Percentiles rank a stretch among this genome's conserved stretches.
phyloP scores from a whole-genome alignment of 176 grass and related monocot species.

The Carex kokanica region DNA sequence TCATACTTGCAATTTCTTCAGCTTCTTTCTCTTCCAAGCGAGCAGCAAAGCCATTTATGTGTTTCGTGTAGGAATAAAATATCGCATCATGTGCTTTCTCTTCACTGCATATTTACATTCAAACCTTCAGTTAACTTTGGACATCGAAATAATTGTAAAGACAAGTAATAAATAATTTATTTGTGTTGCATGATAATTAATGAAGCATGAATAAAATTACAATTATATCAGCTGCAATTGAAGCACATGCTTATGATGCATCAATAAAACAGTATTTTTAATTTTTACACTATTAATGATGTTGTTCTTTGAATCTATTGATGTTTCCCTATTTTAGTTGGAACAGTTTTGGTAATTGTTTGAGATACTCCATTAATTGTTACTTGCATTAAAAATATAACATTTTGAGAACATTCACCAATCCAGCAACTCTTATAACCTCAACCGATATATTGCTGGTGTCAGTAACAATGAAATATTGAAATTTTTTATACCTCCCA shows the following conservation, averaged over 20 bases:
- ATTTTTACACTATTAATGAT: neutral
- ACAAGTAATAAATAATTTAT: neutral
- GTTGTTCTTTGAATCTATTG: neutral
- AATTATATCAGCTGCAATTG: neutral
- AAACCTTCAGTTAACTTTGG: neutral
- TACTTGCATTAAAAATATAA: neutral
- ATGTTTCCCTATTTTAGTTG: neutral
- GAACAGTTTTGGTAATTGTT: neutral
- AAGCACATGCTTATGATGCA: neutral
- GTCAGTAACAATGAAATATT: neutral
- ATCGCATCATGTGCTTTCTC: slow-evolving; percentile 40
- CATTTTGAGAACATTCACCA: neutral
- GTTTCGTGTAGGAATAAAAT: slow-evolving; percentile 76
- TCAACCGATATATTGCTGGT: neutral
- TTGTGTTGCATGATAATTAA: too few relatives aligned
- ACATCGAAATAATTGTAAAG: neutral
- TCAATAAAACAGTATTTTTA: neutral
- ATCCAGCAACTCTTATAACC: neutral
- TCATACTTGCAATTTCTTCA: slow-evolving; percentile 44
- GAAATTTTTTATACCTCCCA: slow-evolving; percentile 31
- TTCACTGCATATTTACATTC: slow-evolving; percentile 29
- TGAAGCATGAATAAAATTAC: neutral
- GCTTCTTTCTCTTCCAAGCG: slow-evolving; percentile 51
- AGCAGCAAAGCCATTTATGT: slow-evolving; percentile 79
- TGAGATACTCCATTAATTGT: neutral